These are phyloP conservation scores for Aspergillus tamarii DNA, from an alignment of 2,329 filamentous ascomycete species.

Conservation along the genomic window DNA sequence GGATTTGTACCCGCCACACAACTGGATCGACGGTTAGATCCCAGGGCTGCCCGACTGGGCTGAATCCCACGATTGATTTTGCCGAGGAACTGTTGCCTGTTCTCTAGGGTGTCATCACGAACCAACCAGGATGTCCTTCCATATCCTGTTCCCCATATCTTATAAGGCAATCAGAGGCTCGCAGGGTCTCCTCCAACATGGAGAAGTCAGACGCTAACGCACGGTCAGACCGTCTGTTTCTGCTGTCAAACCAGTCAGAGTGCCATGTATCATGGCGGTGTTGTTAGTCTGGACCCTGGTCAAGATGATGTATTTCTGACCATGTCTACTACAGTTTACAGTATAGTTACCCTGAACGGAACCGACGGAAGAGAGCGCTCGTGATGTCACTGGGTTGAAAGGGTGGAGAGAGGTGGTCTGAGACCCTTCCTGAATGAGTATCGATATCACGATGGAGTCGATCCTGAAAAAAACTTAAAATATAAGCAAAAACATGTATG, in stretches of 20 bases:
- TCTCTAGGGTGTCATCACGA: background rate
- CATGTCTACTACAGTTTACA: background rate
- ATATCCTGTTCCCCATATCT: background rate
- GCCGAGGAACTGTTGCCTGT: slow-evolving; percentile 4
- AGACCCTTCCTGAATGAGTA: background rate
- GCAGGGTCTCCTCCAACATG: background rate
- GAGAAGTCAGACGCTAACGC: background rate
- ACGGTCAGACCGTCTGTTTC: background rate
- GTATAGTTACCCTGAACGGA: background rate
- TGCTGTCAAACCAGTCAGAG: background rate
- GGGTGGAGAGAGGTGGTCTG: background rate
- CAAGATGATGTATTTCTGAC: background rate
- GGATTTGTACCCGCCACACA: background rate
- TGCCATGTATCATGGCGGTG: background rate
- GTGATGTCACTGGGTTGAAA: background rate
- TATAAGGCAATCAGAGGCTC: background rate
- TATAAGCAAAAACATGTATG: background rate
- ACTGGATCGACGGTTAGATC: background rate
- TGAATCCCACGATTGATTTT: background rate
- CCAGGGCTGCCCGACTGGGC: slow-evolving; percentile 1
- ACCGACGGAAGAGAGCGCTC: background rate
- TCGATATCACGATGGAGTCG: background rate
- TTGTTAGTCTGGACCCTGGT: background rate
- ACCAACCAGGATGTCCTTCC: background rate
- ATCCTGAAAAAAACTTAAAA: background rate